Percentiles rank a stretch among this genome's conserved stretches.
Evolutionary conservation across 768 basidiomycete species (phyloP).

Genomic region (Collybiopsis confluens): DNA sequence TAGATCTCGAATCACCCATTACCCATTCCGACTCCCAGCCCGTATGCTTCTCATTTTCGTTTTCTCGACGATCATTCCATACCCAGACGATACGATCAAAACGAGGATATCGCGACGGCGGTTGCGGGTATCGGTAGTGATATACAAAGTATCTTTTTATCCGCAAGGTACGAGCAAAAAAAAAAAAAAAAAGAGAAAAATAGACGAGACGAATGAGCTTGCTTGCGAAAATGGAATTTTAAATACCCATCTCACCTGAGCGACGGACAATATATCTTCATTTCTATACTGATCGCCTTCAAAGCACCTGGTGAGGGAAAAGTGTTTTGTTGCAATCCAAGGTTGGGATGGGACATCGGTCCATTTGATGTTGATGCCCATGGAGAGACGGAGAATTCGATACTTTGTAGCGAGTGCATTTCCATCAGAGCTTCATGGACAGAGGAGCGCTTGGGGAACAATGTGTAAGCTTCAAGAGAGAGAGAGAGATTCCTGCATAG

Average conservation of each 20-base stretch:
- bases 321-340: neutral
- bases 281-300: slow-evolving; percentile 4
- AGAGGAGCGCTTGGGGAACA: neutral
- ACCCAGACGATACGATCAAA: neutral
- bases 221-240: too few species aligned
- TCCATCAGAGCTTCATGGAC: slow-evolving; percentile 2
- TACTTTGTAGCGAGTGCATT: slow-evolving; percentile 3
- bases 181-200: neutral
- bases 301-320: neutral
- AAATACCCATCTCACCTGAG: neutral
- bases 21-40: neutral
- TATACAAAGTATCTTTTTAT: slow-evolving; percentile 2
- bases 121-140: neutral
- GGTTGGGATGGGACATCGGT: neutral
- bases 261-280: slow-evolving; percentile 3
- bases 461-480: neutral
- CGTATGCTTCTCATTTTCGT: neutral
- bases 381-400: neutral
- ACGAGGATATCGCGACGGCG: neutral
- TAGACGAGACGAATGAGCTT: too few species aligned
- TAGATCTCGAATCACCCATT: neutral
- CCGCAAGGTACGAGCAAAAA: neutral
- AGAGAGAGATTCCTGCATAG: too few species aligned
- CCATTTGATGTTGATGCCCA: neutral
- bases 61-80: neutral